phyloP scores from a whole-genome alignment of 495 filamentous ascomycete genomes.

The Ramalina peruviana region DNA sequence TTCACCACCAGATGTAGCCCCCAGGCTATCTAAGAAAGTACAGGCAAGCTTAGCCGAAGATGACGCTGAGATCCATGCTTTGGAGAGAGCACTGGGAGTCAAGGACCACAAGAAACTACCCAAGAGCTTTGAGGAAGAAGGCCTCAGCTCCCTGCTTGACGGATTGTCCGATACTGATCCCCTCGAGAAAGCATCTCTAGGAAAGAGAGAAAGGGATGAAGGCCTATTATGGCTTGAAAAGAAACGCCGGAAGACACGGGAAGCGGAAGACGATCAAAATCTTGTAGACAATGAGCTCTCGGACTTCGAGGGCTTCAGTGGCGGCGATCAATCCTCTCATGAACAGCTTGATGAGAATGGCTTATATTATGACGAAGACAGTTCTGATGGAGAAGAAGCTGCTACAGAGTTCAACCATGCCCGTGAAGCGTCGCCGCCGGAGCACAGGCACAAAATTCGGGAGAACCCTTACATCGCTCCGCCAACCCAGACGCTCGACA shows the following conservation, averaged over 20 bases:
- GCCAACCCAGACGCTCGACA: conserved; percentile 17
- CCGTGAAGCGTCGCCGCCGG: conserved; percentile 13
- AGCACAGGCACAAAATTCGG: conserved; percentile 23
- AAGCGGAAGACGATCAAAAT: conserved; percentile 20
- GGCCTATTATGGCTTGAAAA: conserved; percentile 43
- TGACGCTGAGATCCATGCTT: conserved; percentile 71
- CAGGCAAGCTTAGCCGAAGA: conserved; percentile 57
- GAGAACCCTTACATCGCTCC: conserved; percentile 57
- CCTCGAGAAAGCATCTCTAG: conserved; percentile 18
- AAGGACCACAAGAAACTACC: conserved; percentile 64
- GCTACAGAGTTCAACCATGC: conserved; percentile 20
- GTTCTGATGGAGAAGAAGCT: conserved; percentile 21
- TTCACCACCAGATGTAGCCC: conserved; percentile 12
- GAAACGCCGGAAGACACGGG: conserved; percentile 54
- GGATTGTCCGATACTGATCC: conserved; percentile 44
- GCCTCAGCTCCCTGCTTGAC: conserved; percentile 65
- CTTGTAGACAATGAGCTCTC: conserved; percentile 17
- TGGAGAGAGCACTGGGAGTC: conserved; percentile 81
- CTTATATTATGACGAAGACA: conserved; percentile 3
- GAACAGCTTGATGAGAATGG: conserved; percentile 9
- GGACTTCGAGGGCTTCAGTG: conserved; percentile 15
- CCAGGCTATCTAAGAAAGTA: conserved; percentile 40
- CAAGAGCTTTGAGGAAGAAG: conserved; percentile 71
- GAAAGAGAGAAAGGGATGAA: conserved; percentile 40
- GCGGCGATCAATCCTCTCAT: background rate